phyloP scores from a whole-genome alignment of 352 stramenopile species.

The Globisporangium uncinulatum region DNA sequence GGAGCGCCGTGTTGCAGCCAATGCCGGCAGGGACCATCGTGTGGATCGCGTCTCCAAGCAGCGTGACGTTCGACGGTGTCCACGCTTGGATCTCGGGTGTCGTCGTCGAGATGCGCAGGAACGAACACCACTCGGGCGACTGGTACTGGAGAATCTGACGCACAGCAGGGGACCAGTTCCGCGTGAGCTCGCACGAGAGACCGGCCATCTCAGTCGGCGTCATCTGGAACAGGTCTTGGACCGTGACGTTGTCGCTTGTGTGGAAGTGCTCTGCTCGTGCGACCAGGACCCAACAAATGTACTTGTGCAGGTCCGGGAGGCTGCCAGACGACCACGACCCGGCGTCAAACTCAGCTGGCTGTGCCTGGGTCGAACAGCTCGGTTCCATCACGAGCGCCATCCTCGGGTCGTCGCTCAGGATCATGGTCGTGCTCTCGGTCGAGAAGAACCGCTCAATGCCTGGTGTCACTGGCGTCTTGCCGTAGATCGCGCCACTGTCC shows the following conservation, averaged over 20 bases:
- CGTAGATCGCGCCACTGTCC: slow-evolving; percentile 61
- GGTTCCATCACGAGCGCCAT: slow-evolving; percentile 64
- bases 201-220: slow-evolving; percentile 32
- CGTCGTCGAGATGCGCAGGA: slow-evolving; percentile 61
- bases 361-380: slow-evolving; percentile 22
- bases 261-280: slow-evolving; percentile 38
- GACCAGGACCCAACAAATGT: slow-evolving; percentile 60
- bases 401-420: slow-evolving; percentile 30
- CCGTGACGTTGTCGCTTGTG: slow-evolving; percentile 15
- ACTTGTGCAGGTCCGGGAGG: slow-evolving; percentile 32
- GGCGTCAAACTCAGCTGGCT: slow-evolving; percentile 22
- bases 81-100: slow-evolving; percentile 38
- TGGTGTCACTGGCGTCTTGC: slow-evolving; percentile 47
- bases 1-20: slow-evolving; percentile 45
- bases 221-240: slow-evolving; percentile 44
- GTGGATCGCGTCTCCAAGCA: slow-evolving; percentile 58
- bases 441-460: slow-evolving; percentile 47
- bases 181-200: slow-evolving; percentile 46
- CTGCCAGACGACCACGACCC: slow-evolving; percentile 5
- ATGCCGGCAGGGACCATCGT: slow-evolving; percentile 56
- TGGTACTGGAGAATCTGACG: slow-evolving; percentile 38
- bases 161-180: slow-evolving; percentile 38
- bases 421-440: slow-evolving; percentile 38
- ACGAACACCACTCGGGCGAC: slow-evolving; percentile 41
- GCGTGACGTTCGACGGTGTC: slow-evolving; percentile 37